Conservation (phyloP, 768 basidiomycete species). For the Myochromella boudieri region DNA sequence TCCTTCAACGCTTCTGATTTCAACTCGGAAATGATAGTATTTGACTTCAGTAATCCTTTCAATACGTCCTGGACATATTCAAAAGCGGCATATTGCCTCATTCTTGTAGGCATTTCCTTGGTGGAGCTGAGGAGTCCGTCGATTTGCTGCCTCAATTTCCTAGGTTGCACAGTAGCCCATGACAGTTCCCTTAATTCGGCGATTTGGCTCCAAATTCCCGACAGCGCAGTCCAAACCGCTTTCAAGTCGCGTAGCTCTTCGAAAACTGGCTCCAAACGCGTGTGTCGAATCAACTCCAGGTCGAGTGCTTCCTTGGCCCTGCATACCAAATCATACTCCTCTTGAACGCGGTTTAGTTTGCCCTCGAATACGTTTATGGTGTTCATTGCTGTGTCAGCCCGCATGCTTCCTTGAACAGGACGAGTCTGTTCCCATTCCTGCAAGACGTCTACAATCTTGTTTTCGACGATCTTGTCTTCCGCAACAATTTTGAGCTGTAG, state of each 20-base stretch:
- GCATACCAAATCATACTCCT: conserved; percentile 94
- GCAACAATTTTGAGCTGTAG: conserved; percentile 99
- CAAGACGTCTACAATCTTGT: conserved; percentile 89
- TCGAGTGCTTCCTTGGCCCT: conserved; percentile 96
- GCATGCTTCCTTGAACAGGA: conserved; percentile 95
- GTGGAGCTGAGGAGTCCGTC: conserved; percentile 91
- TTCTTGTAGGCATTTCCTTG: conserved; percentile 97
- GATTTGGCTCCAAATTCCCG: conserved; percentile 95
- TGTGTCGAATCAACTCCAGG: conserved; percentile 86
- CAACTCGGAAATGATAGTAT: conserved; percentile 86
- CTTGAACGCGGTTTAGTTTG: conserved; percentile 84
- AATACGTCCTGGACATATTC: conserved; percentile 96
- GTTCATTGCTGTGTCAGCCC: conserved; percentile 95
- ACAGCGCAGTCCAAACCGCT: conserved; percentile 98
- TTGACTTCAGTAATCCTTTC: conserved; percentile 83
- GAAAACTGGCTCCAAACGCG: conserved; percentile 89
- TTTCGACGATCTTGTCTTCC: conserved; percentile 97
- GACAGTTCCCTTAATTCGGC: conserved; percentile 82
- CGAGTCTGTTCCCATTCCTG: conserved; percentile 95
- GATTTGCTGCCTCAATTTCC: conserved; percentile 92
- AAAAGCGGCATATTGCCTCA: conserved; percentile 98
- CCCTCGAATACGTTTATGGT: conserved; percentile 95
- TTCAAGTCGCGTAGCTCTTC: conserved; percentile 96
- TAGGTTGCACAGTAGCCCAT: conserved; percentile 92
- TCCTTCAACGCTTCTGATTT: conserved; percentile 98